Base-by-base conservation (phyloP, 768 basidiomycete species). In the Russula sp. region DNA sequence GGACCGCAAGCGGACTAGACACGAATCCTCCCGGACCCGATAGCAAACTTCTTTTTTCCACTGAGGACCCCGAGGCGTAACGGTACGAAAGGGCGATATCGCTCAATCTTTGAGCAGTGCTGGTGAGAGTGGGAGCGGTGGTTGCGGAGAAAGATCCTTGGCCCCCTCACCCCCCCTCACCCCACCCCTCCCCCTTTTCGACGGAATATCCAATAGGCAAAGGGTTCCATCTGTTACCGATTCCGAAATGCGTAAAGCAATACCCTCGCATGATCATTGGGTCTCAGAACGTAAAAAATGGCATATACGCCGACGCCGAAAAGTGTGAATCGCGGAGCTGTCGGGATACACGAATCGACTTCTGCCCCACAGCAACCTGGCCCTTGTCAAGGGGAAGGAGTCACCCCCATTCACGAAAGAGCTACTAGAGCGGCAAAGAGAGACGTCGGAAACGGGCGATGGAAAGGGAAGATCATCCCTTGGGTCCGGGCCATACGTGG, bases 301-400 rank as follows among this genome's bases (percentile, higher is more conserved):
- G 38, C 18, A 47, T 62, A 57, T 52, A 34, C 38, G 25, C 46
- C 32, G 34, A 34, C 16, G 57, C 50, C 22, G 52, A 39, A 29
- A 22, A 25, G 22, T 56, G 36, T 36, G 46, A 63, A 59, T 63
- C 62, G 62, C 62, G 62, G 62, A 63, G 62, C 45, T 58, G 35
- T 63, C 62, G 62, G 51, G 20, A 39, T 54, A 25, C 29, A 14
- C 32, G 57, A 43, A 35, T 43, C 34, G 46, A 48, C 34, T 49
- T 43, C 32, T 59, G 57, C 52, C 58, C 57, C 46, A 48, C 46
- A 32, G 34, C 46, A 36, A 48, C 45, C 58, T 54, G 47, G 45
- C n/a, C 48, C 35, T 53, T 56, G 59, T 32, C 35, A 36, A 46
- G 42, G 22, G 29, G 3, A 47, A 16, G 38, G 9, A 36, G 45